Evolutionary conservation across 2,329 filamentous ascomycete genomes (phyloP).

Genomic region (Penicillium hesseltinei): DNA sequence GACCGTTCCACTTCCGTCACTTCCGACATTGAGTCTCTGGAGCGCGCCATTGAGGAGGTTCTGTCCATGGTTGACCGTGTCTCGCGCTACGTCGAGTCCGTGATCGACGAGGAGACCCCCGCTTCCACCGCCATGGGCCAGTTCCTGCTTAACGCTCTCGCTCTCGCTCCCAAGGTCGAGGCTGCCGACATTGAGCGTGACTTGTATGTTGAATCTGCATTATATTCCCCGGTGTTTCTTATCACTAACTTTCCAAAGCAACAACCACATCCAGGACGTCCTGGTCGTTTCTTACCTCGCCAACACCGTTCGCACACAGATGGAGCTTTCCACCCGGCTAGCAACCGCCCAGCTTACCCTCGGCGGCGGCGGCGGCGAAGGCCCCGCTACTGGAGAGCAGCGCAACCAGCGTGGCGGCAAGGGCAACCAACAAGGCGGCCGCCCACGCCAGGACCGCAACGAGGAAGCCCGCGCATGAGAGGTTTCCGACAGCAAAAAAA

Average conservation of each 20-base stretch:
- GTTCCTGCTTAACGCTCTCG: slow-evolving; percentile 90
- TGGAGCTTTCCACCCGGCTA: slow-evolving; percentile 93
- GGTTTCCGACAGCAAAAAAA: slow-evolving; percentile 16
- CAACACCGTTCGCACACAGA: slow-evolving; percentile 98
- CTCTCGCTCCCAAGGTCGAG: slow-evolving; percentile 92
- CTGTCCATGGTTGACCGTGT: slow-evolving; percentile 87
- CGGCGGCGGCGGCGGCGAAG: slow-evolving; percentile 51
- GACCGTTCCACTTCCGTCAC: slow-evolving; percentile 69
- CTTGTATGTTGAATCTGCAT: slow-evolving; percentile 58
- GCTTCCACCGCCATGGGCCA: slow-evolving; percentile 91
- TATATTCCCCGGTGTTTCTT: not conserved
- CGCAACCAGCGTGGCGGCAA: slow-evolving; percentile 41
- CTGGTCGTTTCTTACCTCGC: slow-evolving; percentile 97
- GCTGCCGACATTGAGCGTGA: slow-evolving; percentile 86
- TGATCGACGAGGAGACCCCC: slow-evolving; percentile 82
- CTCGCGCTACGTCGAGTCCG: slow-evolving; percentile 85
- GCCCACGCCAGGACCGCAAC: slow-evolving; percentile 41
- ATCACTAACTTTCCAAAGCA: slow-evolving; percentile 54
- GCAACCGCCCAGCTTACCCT: slow-evolving; percentile 71
- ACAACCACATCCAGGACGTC: slow-evolving; percentile 99
- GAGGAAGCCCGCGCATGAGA: slow-evolving; percentile 42
- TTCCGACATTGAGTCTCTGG: slow-evolving; percentile 85
- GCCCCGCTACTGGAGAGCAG: slow-evolving; percentile 34
- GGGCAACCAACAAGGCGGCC: slow-evolving; percentile 34
- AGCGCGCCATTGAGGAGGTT: slow-evolving; percentile 82